Evolutionary conservation across 345 rosid species (phyloP), one percentile per base, ranked within the genome.

Genomic region (Hypericum perforatum): DNA sequence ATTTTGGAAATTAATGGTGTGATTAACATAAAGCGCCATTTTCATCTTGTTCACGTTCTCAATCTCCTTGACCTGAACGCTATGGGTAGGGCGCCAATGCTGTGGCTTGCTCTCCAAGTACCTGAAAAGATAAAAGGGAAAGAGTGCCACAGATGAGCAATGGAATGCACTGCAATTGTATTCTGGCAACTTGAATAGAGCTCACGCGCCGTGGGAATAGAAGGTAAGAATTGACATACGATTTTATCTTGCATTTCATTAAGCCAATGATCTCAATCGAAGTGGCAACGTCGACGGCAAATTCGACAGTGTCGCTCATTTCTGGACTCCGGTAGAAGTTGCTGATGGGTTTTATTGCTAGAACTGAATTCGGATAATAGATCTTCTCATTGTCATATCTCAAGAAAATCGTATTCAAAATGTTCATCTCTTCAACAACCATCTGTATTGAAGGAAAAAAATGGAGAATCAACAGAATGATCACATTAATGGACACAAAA

Each of bases 21-120:
- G 92, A 49, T 63, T 74, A 4, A 69, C 57, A 45, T 65, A 81
- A 6, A 83, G 68, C 51, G 64, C 86, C 75, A 86, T 74, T 70
- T 78, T 79, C 68, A 86, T 72, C 73, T 76, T 86, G 72, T 86
- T 75, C 74, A 86, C 77, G 60, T 81, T 43, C 73, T 79, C 86
- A 11, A 86, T 79, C 69, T 81, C 85, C 64, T 74, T 76, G 58
- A 83, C 74, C 54, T 77, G 65, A 53, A 81, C 70, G 10, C 70
- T 71, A 62, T 79, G 78, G 12, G 36, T 53, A 0, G 84, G 65
- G 53, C 72, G 73, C 86, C 91, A 83, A 51, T 81, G 82, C 36
- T 77, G 77, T 0, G 81, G 72, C 55, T 78, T 81, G 74, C 81
- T 69, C 70, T 83, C 92, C 65, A 83, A 62, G 71, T 81, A 76